Evolutionary conservation across 2,329 filamentous ascomycete genomes (phyloP), one percentile per base, ranked within the genome.

Genomic region (Venturia aucupariae): DNA sequence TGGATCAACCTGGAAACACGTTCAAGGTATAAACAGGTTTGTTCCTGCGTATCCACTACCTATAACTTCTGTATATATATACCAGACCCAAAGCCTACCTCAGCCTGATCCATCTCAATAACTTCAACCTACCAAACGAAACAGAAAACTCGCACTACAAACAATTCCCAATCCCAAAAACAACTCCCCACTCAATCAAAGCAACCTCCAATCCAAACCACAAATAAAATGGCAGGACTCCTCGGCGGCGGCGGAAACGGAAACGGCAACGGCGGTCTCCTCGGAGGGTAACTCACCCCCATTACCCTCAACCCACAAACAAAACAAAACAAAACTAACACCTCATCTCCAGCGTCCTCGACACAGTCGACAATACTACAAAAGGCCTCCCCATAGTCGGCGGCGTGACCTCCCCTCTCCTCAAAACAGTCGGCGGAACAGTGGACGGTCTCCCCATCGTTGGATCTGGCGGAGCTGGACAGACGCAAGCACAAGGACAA

Each of bases 191-290:
- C 3, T 32, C 27, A 54, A 19, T 8, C 48, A 30, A 32, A 6
- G n/a, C 35, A 10, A n/a, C 59, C 10, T 24, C 8, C 27, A 4
- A 15, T 5, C 27, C 17, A 15, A 2, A 1, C 11, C 39, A 39
- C n/a, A n/a, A 38, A 30, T 32, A 60, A 35, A 65, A 68, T 67
- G 67, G 67, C 66, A n/a, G 67, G 67, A 65, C 67, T 68, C 55
- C 67, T 68, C 44, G 68, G 65, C 41, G 65, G 66, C 63, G 65
- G 67, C 6, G 59, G 59, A n/a, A 39, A 60, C 15, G 63, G 64
- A 44, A 61, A 54, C 48, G 48, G 66, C n/a, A 62, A 57, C 51
- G 51, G 66, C 30, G 67, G 67, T 15, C 66, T 67, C 41, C 65
- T 68, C 22, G 67, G 67, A 63, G 67, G 67, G 67, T 68, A 62